Conservation (phyloP, 2,329 filamentous ascomycete genomes). For the Lomentospora prolificans region DNA sequence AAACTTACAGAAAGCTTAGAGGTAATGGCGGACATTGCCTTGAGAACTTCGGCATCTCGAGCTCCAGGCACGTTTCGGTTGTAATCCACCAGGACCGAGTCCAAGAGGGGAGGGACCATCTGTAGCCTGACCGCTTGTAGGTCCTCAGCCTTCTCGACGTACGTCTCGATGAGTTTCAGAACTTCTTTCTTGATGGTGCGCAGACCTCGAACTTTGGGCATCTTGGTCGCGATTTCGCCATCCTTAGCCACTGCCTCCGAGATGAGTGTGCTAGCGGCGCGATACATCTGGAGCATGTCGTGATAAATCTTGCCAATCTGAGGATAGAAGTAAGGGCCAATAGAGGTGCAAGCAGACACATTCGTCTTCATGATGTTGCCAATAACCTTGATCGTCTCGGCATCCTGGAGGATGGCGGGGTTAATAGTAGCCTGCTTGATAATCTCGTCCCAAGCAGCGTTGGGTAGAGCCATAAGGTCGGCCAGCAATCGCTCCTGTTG, state of each 20-base stretch:
- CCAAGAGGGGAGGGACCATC: constrained; percentile 90
- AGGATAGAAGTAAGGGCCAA: constrained; percentile 94
- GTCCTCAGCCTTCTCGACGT: constrained; percentile 96
- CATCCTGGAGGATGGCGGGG: constrained; percentile 77
- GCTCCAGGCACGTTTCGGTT: constrained; percentile 94
- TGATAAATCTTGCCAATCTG: constrained; percentile 96
- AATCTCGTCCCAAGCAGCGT: constrained; percentile 90
- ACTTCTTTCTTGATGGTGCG: constrained; percentile 99
- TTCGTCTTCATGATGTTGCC: constrained; percentile 99
- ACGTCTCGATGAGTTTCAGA: constrained; percentile 93
- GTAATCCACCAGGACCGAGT: constrained; percentile 91
- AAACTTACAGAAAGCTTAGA: constrained; percentile 84
- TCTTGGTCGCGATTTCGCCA: constrained; percentile 81
- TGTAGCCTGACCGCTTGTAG: constrained; percentile 84
- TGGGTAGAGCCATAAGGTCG: constrained; percentile 89
- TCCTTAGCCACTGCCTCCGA: constrained; percentile 69
- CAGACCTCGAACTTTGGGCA: constrained; percentile 88
- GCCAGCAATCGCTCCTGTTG: constrained; percentile 85
- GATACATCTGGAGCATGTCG: constrained; percentile 99
- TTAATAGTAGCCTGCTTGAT: constrained; percentile 80
- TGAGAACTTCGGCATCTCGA: constrained; percentile 90
- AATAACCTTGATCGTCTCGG: constrained; percentile 95
- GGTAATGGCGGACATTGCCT: constrained; percentile 96
- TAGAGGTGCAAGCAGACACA: constrained; percentile 93
- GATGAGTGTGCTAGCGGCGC: constrained; percentile 90